Conservation (phyloP, 371 early-diverging fungal genomes). For the Capillidium rhysosporum region DNA sequence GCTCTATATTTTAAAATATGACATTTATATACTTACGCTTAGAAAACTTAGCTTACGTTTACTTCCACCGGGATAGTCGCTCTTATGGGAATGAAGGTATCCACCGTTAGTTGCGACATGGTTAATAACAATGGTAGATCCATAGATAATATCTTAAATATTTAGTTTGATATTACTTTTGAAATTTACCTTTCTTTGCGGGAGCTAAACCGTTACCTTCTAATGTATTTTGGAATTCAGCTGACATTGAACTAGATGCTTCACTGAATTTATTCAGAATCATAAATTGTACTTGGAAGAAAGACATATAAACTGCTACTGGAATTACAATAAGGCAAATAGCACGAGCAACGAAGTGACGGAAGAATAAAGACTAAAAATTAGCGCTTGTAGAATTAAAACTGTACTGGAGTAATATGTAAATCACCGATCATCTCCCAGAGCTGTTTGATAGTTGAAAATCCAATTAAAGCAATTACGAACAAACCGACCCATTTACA, state of each 20-base stretch:
- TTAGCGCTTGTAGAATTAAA: neutral
- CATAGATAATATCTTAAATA: constrained; percentile 14
- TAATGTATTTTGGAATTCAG: constrained; percentile 14
- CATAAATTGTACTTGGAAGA: constrained; percentile 69
- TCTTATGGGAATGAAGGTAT: constrained; percentile 75
- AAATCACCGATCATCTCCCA: constrained; percentile 70
- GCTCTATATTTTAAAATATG: constrained; percentile 24
- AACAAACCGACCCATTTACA: constrained; percentile 90
- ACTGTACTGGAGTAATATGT: constrained; percentile 19
- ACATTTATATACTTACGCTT: neutral
- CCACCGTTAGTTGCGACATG: constrained; percentile 50
- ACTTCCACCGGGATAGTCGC: constrained; percentile 55
- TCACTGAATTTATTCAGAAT: constrained; percentile 38
- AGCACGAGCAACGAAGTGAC: constrained; percentile 35
- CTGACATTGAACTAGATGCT: constrained; percentile 5
- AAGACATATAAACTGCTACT: constrained; percentile 43
- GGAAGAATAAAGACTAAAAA: neutral
- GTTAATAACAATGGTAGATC: constrained; percentile 48
- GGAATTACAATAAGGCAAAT: constrained; percentile 67
- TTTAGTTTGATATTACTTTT: constrained; percentile 1
- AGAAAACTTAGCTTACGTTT: constrained; percentile 24
- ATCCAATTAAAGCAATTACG: constrained; percentile 61
- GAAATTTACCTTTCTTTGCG: neutral
- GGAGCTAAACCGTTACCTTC: constrained; percentile 12
- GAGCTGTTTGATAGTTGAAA: constrained; percentile 65